A percentile compares a stretch with the other conserved stretches of the same genome.
Evolutionary conservation across 2,329 filamentous ascomycete genomes (phyloP).

Genomic region (Colletotrichum sp.): DNA sequence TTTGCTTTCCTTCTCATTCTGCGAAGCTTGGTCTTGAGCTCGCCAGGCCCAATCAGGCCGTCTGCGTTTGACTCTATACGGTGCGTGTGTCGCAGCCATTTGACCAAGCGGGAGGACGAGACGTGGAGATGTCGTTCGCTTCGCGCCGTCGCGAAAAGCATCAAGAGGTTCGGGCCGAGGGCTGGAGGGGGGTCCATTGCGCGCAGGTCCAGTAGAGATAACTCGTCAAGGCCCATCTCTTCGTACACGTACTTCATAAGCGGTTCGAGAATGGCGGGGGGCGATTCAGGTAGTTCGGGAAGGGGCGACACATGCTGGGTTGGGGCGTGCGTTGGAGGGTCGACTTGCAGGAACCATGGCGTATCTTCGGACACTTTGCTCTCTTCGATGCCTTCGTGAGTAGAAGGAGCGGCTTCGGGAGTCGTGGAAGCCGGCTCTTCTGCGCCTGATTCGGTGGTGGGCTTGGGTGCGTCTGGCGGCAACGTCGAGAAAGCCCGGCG

Average conservation of each 20-base stretch:
- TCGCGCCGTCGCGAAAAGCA: conserved; percentile 90
- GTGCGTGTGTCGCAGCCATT: conserved; percentile 79
- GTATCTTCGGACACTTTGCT: conserved; percentile 32
- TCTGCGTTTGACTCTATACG: conserved; percentile 80
- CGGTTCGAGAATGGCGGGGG: conserved; percentile 73
- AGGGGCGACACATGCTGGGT: conserved; percentile 52
- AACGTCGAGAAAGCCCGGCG: conserved; percentile 27
- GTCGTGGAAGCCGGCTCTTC: not conserved
- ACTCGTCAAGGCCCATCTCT: conserved; percentile 84
- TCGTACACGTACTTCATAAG: conserved; percentile 81
- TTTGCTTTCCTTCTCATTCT: conserved; percentile 83
- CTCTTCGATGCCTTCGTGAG: not conserved
- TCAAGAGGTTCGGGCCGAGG: conserved; percentile 85
- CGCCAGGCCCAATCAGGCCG: conserved; percentile 86
- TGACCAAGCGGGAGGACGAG: conserved; percentile 85
- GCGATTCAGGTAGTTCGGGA: conserved; percentile 64
- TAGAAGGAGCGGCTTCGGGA: not conserved
- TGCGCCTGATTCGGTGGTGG: not conserved
- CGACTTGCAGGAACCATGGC: conserved; percentile 89
- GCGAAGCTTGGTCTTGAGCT: conserved; percentile 85
- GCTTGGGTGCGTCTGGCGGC: not conserved
- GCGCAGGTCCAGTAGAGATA: conserved; percentile 83
- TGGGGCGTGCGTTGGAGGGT: conserved; percentile 58
- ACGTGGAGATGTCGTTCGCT: conserved; percentile 94
- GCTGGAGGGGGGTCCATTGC: conserved; percentile 84